Base-by-base conservation (phyloP, 805 yeast genomes). In the Grigorovia transvaalensis region DNA sequence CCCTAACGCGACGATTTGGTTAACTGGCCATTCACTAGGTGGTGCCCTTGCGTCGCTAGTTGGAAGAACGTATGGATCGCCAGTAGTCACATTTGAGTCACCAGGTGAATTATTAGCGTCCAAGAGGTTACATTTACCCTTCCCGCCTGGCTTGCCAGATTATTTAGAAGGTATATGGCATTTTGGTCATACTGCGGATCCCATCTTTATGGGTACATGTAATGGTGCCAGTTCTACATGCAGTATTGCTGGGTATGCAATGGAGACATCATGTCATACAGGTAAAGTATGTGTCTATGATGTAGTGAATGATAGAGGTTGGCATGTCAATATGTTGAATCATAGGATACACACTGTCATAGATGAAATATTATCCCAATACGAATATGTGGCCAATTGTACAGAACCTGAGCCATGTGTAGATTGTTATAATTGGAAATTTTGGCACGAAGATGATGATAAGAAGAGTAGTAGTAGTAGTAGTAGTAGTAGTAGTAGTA, bases 131-230 rank as follows among this genome's bases (percentile, higher is more conserved):
- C 97, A 90, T 69, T 74, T 93, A 48, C 99, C 99, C 0, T 77
- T 79, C 71, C 95, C 98, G 1, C 99, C 99, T 0, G 96, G 96
- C 1, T 65, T 87, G 13, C 90, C 96, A 0, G 69, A 72, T 8
- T 78, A 82, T 59, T 71, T 80, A 69, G 97, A 90, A 60, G 84
- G 87, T 56, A 78, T 93, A 9, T 93, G 95, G 95, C 97, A 93
- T 65, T 72, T 93, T 63, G 99, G 99, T 2, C 91, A 93, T 65
- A 93, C 93, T 1, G 98, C 96, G 0, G 99, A 93, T 65, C 99
- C 99, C 1, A 87, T 93, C 1, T 93, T 76, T 62, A 85, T 90
- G 91, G 99, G 99, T 0, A 90, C 88, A 9, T 93, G 99, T 66
- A 89, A 86, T 62, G 99, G 99, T 9, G 95, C 93, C 0, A 81